Base-by-base conservation (phyloP, 2,329 filamentous ascomycete genomes). In the Didymella keratinophila region DNA sequence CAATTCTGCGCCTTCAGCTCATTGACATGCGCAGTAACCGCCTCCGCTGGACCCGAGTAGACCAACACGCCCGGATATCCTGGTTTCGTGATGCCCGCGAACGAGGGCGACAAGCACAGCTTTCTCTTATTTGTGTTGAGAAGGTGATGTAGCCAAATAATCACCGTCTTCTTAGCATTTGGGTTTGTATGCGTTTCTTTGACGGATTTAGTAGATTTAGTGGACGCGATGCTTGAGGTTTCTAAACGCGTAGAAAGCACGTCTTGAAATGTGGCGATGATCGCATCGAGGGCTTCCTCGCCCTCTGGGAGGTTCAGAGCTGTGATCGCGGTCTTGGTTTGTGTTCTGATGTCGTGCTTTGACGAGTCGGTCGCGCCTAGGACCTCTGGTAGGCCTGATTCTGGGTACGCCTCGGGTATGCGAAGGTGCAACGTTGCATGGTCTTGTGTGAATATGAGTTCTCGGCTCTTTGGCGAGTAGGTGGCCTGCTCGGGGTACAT, bases 111-210 rank as follows among this genome's bases (percentile, higher is more conserved):
- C 11, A 81, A 69, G 7, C 77, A 76, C 39, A 78, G 75, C 61
- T 82, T 82, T 43, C 80, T 78, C 66, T 81, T 82, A 58, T 75
- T 77, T 16, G 77, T 77, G 32, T 79, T 79, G 51, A 82, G 77
- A 8, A 81, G 72, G 50, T 82, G 80, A 43, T 81, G 80, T 0
- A 82, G 74, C 76, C 78, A 81, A 47, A 81, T 73, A 18, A 81
- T 73, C 25, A 80, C 72, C 3, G 79, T 81, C 50, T 60, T 57
- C 4, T 41, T 57, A n/a, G 47, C 43, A 21, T 60, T 48, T 43
- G 58, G 44, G 18, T 62, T 56, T 9, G 12, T 16, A 71, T 76
- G n/a, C 39, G 56, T 12, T 14, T 14, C 1, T n/a, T 18, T 46
- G 30, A 18, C n/a, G 12, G 39, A 34, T 9, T 39, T 34, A 2